phyloP scores from a whole-genome alignment of 2,329 filamentous ascomycete species.

The Xylariaceae sp. region DNA sequence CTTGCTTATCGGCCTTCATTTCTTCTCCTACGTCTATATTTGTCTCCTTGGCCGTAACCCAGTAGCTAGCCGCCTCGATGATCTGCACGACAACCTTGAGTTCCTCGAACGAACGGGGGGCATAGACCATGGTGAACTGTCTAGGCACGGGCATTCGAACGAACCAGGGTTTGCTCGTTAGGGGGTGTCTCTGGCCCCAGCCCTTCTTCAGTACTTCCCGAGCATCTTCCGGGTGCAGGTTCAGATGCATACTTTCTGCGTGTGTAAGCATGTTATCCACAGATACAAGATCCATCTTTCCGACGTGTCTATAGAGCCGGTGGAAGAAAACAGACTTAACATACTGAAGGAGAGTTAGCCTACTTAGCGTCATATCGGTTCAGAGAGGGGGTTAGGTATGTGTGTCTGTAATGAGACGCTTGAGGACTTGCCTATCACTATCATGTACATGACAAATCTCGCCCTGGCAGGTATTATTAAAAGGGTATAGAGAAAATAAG shows the following conservation, averaged over 20 bases:
- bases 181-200: constrained; percentile 70
- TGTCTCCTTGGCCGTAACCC: constrained; percentile 43
- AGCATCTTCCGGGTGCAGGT: constrained; percentile 73
- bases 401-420: no score
- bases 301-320: no score
- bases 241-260: constrained; percentile 69
- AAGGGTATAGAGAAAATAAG: constrained; percentile 62
- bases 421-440: no score
- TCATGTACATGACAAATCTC: constrained; percentile 80
- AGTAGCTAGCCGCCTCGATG: constrained; percentile 72
- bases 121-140: constrained; percentile 80
- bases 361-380: constrained; percentile 73
- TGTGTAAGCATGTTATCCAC: no score
- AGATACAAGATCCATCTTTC: no score
- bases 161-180: constrained; percentile 54
- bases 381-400: constrained; percentile 78
- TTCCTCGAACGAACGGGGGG: constrained; percentile 63
- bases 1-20: constrained; percentile 1
- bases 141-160: constrained; percentile 64
- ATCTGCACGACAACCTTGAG: constrained; percentile 63
- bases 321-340: no score
- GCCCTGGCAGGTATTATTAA: constrained; percentile 70
- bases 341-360: no score
- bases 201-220: constrained; percentile 66
- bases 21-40: constrained; percentile 12